phyloP scores from a whole-genome alignment of 108 stramenopile species.

The Nitzschia palea region DNA sequence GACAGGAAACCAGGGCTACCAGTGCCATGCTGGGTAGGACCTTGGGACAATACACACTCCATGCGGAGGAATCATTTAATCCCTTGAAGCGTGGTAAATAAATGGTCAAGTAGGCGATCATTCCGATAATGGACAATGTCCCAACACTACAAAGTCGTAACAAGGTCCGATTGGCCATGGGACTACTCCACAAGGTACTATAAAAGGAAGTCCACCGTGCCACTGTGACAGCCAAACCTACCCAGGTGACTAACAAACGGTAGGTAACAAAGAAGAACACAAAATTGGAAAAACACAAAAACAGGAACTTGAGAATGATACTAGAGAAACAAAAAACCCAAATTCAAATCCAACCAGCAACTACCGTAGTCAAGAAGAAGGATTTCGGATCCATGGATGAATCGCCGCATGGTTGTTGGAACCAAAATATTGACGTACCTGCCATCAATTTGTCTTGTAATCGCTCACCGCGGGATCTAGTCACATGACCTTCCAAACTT shows the following conservation, averaged over 20 bases:
- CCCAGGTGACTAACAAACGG: conserved; percentile 57
- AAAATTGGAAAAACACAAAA: background rate
- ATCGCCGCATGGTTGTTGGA: too few species aligned
- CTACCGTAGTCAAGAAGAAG: too few species aligned
- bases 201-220: conserved; percentile 53
- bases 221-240: conserved; percentile 49
- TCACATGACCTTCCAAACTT: conserved; percentile 1
- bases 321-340: background rate
- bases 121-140: conserved; percentile 21
- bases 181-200: conserved; percentile 38
- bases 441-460: conserved; percentile 14
- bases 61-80: conserved; percentile 55
- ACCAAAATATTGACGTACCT: conserved; percentile 1
- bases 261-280: background rate
- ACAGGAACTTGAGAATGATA: too few species aligned
- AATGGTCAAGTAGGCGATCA: conserved; percentile 55
- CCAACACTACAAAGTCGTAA: conserved; percentile 43
- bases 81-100: conserved; percentile 59
- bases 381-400: too few species aligned
- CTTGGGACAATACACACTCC: conserved; percentile 91
- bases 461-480: conserved; percentile 6
- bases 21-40: conserved; percentile 79
- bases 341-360: background rate
- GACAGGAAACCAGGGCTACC: conserved; percentile 52
- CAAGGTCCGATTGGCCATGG: conserved; percentile 44